phyloP scores from a whole-genome alignment of 345 rosid genomes.

The Citrus sp. region DNA sequence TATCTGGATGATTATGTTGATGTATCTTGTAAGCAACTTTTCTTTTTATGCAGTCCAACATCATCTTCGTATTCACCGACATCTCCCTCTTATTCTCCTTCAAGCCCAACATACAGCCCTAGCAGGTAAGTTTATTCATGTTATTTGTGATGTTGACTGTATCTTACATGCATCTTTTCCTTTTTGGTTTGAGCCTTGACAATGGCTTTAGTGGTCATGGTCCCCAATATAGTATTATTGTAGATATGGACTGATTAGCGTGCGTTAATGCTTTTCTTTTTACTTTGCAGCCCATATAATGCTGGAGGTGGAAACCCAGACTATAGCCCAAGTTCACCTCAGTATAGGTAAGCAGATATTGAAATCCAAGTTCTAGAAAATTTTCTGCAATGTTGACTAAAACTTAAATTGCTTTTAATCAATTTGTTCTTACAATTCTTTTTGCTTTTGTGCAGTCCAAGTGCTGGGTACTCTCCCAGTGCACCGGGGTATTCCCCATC shows the following conservation, averaged over 20 bases:
- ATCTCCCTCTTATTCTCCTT: constrained; percentile 88
- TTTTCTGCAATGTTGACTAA: background rate
- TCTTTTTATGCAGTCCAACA: constrained; percentile 59
- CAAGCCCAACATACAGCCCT: constrained; percentile 90
- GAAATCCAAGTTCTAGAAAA: background rate
- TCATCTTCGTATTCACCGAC: constrained; percentile 93
- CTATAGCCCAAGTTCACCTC: constrained; percentile 60
- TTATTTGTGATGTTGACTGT: constrained; percentile 1
- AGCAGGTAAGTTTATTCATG: constrained; percentile 54
- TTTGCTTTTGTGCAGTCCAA: constrained; percentile 31
- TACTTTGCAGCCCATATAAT: constrained; percentile 42
- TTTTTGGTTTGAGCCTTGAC: background rate
- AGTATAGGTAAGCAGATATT: constrained; percentile 37
- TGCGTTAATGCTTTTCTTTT: background rate
- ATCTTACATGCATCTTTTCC: background rate
- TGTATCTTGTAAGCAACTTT: background rate
- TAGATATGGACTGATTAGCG: background rate
- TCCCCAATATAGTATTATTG: background rate
- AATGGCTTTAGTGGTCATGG: background rate
- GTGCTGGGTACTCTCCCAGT: constrained; percentile 63
- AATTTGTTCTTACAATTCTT: constrained; percentile 1
- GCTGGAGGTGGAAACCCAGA: constrained; percentile 43
- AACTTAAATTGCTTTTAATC: background rate
- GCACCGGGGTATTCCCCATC: constrained; percentile 63
- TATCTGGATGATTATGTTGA: background rate